A percentile compares a stretch with the other conserved stretches of the same genome.
Evolutionary conservation across 257 asterid species (phyloP).

Genomic region (Solanum medicagineum): DNA sequence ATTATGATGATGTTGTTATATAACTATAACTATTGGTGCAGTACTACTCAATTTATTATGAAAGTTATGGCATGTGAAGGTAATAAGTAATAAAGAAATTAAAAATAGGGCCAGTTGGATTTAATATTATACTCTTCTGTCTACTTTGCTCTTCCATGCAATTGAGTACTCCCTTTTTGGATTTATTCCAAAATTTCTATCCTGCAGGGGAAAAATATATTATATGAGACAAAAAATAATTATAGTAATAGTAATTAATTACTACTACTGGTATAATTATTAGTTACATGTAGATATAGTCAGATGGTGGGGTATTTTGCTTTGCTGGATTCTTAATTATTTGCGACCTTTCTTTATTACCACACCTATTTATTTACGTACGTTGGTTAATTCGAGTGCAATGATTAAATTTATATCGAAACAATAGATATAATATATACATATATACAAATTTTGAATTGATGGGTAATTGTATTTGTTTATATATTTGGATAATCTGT

Average conservation of each 20-base stretch:
- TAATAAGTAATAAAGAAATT: background rate
- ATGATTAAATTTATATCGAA: background rate
- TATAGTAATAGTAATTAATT: background rate
- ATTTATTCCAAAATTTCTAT: background rate
- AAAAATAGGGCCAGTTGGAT: background rate
- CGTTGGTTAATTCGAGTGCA: background rate
- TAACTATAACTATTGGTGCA: background rate
- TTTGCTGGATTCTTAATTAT: background rate
- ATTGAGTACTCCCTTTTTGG: constrained; percentile 2
- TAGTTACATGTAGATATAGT: background rate
- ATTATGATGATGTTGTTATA: background rate
- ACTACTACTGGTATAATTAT: background rate
- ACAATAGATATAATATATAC: background rate
- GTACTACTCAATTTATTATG: background rate
- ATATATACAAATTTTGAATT: background rate
- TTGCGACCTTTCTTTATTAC: background rate
- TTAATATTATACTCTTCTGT: background rate
- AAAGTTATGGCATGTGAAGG: background rate
- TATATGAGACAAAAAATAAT: background rate
- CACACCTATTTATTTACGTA: background rate
- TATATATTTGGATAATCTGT: background rate
- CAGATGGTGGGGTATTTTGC: background rate
- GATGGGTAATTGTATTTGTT: background rate
- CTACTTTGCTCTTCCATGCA: background rate
- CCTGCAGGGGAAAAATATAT: background rate